Conservation (phyloP, 371 early-diverging fungal genomes). For the Vairimorpha ceranae region DNA sequence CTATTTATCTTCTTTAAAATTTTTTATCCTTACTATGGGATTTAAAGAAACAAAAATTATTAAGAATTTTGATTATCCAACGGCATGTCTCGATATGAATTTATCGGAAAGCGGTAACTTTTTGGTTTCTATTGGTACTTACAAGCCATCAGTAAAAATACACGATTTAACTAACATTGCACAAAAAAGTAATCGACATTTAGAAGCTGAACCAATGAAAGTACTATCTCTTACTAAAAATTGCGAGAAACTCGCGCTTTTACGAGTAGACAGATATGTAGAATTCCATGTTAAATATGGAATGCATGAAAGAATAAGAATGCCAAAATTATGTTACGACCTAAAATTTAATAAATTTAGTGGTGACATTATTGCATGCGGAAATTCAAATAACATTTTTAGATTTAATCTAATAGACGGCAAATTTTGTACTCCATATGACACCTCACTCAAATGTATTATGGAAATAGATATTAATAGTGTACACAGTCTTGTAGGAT, state of each 20-base stretch:
- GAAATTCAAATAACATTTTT: conserved; percentile 74
- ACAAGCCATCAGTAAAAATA: conserved; percentile 90
- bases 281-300: conserved; percentile 93
- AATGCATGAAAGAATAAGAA: conserved; percentile 81
- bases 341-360: conserved; percentile 73
- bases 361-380: conserved; percentile 78
- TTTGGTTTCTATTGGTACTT: conserved; percentile 79
- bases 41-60: conserved; percentile 69
- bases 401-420: conserved; percentile 86
- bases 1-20: no score
- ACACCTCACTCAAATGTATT: conserved; percentile 68
- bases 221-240: conserved; percentile 76
- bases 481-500: conserved; percentile 78
- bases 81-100: conserved; percentile 75
- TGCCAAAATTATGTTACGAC: conserved; percentile 68
- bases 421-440: conserved; percentile 69
- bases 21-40: background rate
- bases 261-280: conserved; percentile 82
- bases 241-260: conserved; percentile 83
- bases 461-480: conserved; percentile 69
- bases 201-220: conserved; percentile 73
- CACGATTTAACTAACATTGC: conserved; percentile 81
- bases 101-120: conserved; percentile 75
- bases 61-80: conserved; percentile 93
- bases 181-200: conserved; percentile 92